phyloP scores from a whole-genome alignment of 768 basidiomycete species.

The Naganishia onofrii region DNA sequence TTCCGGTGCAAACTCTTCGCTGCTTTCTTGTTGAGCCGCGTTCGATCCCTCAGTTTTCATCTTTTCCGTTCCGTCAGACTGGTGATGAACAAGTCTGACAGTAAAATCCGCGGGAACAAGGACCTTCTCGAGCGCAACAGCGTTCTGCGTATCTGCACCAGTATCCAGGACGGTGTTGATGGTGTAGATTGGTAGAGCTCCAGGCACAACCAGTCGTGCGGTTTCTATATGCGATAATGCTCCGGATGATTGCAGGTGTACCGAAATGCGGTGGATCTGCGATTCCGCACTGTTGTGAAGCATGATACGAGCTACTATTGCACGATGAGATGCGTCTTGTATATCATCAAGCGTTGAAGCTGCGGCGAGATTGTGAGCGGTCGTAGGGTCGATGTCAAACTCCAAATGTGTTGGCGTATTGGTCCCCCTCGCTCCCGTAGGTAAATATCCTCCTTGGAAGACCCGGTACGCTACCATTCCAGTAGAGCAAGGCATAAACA shows the following conservation, averaged over 20 bases:
- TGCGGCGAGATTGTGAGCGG: neutral
- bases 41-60: neutral
- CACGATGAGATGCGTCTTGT: neutral
- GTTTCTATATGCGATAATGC: constrained; percentile 2
- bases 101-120: constrained; percentile 20
- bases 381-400: constrained; percentile 10
- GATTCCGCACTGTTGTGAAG: constrained; percentile 9
- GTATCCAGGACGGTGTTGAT: constrained; percentile 13
- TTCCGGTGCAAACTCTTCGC: neutral
- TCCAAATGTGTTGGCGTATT: constrained; percentile 8
- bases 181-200: neutral
- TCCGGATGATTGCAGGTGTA: neutral
- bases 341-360: neutral
- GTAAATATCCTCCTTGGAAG: constrained; percentile 2
- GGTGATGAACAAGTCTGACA: constrained; percentile 12
- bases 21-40: neutral
- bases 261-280: constrained; percentile 12
- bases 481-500: constrained; percentile 10
- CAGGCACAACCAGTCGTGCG: constrained; percentile 1
- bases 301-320: constrained; percentile 1
- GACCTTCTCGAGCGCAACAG: neutral
- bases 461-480: constrained; percentile 19
- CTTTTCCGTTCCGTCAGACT: constrained; percentile 12
- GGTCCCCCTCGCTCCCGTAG: neutral
- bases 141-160: neutral